Evolutionary conservation across 2,329 filamentous ascomycete genomes (phyloP), one percentile per base, ranked within the genome.

Genomic region (Pseudopyrenochaeta lycopersici): DNA sequence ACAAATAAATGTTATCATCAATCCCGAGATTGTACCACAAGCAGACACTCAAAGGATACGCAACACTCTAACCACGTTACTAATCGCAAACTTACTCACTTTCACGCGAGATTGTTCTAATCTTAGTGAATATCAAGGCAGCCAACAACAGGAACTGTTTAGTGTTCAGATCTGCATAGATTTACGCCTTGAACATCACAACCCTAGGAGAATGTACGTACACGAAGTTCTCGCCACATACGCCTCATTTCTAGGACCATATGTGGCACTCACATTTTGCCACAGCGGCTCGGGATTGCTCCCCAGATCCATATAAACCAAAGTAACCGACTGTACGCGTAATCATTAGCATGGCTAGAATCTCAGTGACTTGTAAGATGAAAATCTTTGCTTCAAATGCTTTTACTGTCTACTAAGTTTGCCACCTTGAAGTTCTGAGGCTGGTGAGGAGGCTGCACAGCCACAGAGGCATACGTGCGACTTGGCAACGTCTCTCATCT

Each of bases 281-380:
- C 54, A 57, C 54, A 57, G 40, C 50, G 41, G 46, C 47, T 42
- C 47, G 54, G 36, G 31, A 57, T 46, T 32, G 17, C 35, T 38
- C 36, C n/a, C 18, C 17, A 23, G 36, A 17, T 23, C 36, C 27
- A 42, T 7, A 31, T 17, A 4, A 29, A 29, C 30, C 7, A 21
- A 12, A 33, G 15, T 7, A 21, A 29, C 41, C 21, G 50, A 46
- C 27, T 42, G 46, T 54, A 51, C 49, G 46, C 35, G 46, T 38
- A 56, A 49, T 29, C 31, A 32, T 27, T 49, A 45, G 48, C 43
- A 29, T 17, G 33, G 18, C 33, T 47, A 18, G 15, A 38, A 3
- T 38, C 35, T 14, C 1, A n/a, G 21, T 42, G n/a, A 42, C 10
- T 30, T 21, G 30, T 7, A 29, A n/a, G 23, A 27, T 23, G 18